Conservation (phyloP, 2,329 filamentous ascomycete species). For the Mycocentrospora acerina region DNA sequence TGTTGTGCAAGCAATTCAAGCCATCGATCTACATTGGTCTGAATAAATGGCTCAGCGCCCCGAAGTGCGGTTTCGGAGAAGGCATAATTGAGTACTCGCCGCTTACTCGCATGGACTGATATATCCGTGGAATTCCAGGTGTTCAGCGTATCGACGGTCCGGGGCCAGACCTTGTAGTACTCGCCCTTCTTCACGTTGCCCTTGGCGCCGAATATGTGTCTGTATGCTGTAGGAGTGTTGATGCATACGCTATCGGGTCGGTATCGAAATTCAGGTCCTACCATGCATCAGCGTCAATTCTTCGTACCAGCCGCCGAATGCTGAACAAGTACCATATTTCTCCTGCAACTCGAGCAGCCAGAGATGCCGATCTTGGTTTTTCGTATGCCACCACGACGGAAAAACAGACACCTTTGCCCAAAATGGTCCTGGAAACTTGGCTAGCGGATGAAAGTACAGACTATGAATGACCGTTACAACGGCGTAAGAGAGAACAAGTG, state of each 20-base stretch:
- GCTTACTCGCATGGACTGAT: constrained; percentile 35
- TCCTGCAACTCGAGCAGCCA: constrained; percentile 70
- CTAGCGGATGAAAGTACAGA: constrained; percentile 21
- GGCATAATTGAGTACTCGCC: constrained; percentile 44
- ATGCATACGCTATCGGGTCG: constrained; percentile 74
- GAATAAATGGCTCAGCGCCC: constrained; percentile 44
- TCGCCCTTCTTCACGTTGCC: constrained; percentile 48
- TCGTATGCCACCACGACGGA: constrained; percentile 60
- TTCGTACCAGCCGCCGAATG: no score
- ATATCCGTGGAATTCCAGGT: constrained; percentile 32
- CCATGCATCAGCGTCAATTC: constrained; percentile 1
- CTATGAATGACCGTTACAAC: constrained; percentile 4
- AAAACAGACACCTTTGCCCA: constrained; percentile 11
- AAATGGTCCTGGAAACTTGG: constrained; percentile 22
- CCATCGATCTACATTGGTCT: constrained; percentile 19
- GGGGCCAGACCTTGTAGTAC: constrained; percentile 46
- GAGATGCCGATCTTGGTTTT: constrained; percentile 71
- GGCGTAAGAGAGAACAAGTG: constrained; percentile 1
- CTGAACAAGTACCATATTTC: constrained; percentile 50
- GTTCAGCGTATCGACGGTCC: constrained; percentile 34
- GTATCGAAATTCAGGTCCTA: constrained; percentile 51
- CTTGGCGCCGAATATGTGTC: constrained; percentile 47
- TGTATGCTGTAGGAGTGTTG: constrained; percentile 59
- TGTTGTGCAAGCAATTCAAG: constrained; percentile 3
- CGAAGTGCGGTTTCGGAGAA: constrained; percentile 45